phyloP scores from a whole-genome alignment of 208 protist species.

The Acanthamoeba culbertsoni region DNA sequence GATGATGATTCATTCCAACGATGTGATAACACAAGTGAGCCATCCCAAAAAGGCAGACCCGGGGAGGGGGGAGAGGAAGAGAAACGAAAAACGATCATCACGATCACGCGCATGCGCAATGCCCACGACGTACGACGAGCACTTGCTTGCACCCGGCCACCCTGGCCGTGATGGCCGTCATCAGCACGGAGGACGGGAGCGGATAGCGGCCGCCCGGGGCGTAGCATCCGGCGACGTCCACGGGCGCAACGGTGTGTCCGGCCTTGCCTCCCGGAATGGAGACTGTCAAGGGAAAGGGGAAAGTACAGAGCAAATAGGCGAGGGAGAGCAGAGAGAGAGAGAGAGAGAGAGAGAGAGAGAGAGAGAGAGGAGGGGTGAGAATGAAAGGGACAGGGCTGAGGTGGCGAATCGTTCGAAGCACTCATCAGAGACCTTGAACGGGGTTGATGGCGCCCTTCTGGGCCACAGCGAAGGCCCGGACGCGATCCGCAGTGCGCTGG shows the following conservation, averaged over 20 bases:
- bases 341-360: too few relatives aligned
- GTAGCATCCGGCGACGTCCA: slow-evolving; percentile 79
- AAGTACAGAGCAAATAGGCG: too few relatives aligned
- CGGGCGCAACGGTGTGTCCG: slow-evolving; percentile 73
- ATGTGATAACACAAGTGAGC: too few relatives aligned
- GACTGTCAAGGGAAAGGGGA: too few relatives aligned
- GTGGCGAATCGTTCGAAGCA: too few relatives aligned
- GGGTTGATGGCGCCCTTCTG: slow-evolving; percentile 32
- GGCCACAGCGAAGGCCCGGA: slow-evolving; percentile 58
- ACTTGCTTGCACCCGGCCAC: slow-evolving; percentile 76
- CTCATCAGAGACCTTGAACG: background rate
- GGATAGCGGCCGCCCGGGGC: slow-evolving; percentile 81
- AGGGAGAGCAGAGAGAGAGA: too few relatives aligned
- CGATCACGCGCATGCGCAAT: too few relatives aligned
- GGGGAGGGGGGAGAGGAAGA: background rate
- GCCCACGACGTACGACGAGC: slow-evolving; percentile 20
- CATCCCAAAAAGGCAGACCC: background rate
- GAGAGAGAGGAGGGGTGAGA: background rate
- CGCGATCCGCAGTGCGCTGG: slow-evolving; percentile 59
- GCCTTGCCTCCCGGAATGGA: slow-evolving; percentile 75
- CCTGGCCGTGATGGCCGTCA: slow-evolving; percentile 82
- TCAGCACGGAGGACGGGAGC: slow-evolving; percentile 84
- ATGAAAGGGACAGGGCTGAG: too few relatives aligned
- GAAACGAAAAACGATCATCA: background rate
- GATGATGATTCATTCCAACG: too few relatives aligned